Percentiles rank a stretch among this genome's conserved stretches.
Evolutionary conservation across 2,329 filamentous ascomycete genomes (phyloP).

Genomic region (Phaeomoniella chlamydospora): DNA sequence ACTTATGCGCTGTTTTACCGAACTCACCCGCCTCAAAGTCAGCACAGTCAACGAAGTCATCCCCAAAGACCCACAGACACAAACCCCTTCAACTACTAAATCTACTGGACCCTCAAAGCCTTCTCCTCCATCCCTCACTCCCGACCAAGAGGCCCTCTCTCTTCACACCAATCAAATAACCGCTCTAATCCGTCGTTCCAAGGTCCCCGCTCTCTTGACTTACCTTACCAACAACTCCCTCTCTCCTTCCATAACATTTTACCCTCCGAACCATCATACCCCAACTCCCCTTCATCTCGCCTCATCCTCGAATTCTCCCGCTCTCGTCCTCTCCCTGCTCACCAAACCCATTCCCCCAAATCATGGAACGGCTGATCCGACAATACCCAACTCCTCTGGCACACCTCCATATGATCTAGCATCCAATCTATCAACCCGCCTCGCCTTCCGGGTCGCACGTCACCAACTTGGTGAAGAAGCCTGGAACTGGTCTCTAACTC

Average conservation of each 20-base stretch:
- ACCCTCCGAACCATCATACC: slow-evolving; percentile 53
- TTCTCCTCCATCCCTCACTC: slow-evolving; percentile 46
- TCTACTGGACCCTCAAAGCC: slow-evolving; percentile 15
- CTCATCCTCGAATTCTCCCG: slow-evolving; percentile 62
- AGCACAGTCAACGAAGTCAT: slow-evolving; percentile 58
- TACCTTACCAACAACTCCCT: slow-evolving; percentile 70
- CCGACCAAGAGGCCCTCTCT: slow-evolving; percentile 69
- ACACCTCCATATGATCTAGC: slow-evolving; percentile 77
- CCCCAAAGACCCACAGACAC: slow-evolving; percentile 26
- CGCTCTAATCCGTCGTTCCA: slow-evolving; percentile 75
- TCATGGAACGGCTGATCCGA: slow-evolving; percentile 63
- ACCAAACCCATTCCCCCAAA: slow-evolving; percentile 36
- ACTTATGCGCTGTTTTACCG: slow-evolving; percentile 85
- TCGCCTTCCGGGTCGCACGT: slow-evolving; percentile 82
- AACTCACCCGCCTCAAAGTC: slow-evolving; percentile 81
- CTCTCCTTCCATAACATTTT: slow-evolving; percentile 58
- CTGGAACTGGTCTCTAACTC: slow-evolving; percentile 67
- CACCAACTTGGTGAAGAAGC: slow-evolving; percentile 60
- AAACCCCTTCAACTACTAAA: slow-evolving; percentile 18
- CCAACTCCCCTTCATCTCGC: slow-evolving; percentile 77
- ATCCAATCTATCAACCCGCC: slow-evolving; percentile 70
- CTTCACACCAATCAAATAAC: slow-evolving; percentile 84
- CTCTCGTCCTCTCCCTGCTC: slow-evolving; percentile 65
- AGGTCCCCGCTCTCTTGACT: slow-evolving; percentile 70
- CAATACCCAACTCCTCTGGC: slow-evolving; percentile 55